Percentiles rank a stretch among this genome's conserved stretches.
phyloP scores from a whole-genome alignment of 768 basidiomycete species.

The Hygrophoropsis aurantiaca region DNA sequence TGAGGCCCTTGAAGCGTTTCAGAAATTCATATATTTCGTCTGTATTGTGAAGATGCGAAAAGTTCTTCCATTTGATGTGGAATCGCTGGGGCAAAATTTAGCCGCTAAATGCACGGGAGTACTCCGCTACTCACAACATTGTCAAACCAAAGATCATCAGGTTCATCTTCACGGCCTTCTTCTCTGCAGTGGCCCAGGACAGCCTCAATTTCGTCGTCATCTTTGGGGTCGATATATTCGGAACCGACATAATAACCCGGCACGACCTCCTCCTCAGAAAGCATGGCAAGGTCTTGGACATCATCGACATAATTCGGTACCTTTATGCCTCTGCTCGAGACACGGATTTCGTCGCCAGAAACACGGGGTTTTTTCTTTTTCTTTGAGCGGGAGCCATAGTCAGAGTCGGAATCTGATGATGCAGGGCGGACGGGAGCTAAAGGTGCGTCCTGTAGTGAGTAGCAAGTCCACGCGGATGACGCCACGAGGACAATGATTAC shows the following conservation, averaged over 20 bases:
- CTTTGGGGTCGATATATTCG: slow-evolving; percentile 42
- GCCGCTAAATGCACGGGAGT: slow-evolving; percentile 5
- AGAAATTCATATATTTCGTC: slow-evolving; percentile 97
- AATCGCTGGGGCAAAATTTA: slow-evolving; percentile 62
- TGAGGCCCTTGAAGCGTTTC: slow-evolving; percentile 92
- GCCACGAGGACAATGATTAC: slow-evolving; percentile 33
- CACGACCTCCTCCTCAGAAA: slow-evolving; percentile 56
- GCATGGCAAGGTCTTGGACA: slow-evolving; percentile 73
- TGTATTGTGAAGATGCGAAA: slow-evolving; percentile 98
- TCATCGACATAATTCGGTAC: slow-evolving; percentile 83
- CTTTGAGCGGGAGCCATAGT: slow-evolving; percentile 83
- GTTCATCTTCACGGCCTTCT: slow-evolving; percentile 74
- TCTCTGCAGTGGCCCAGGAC: slow-evolving; percentile 87
- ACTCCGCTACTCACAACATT: slow-evolving; percentile 66
- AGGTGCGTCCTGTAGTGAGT: slow-evolving; percentile 16
- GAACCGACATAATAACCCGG: slow-evolving; percentile 58
- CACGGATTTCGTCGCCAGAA: slow-evolving; percentile 71
- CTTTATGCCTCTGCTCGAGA: slow-evolving; percentile 72
- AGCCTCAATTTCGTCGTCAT: slow-evolving; percentile 89
- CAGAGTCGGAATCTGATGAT: slow-evolving; percentile 80
- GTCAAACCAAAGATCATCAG: slow-evolving; percentile 80
- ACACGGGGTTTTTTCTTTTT: slow-evolving; percentile 71
- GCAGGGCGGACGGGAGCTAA: slow-evolving; percentile 54
- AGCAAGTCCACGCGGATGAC: slow-evolving; percentile 8
- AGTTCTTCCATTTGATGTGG: slow-evolving; percentile 99